A percentile compares a stretch with the other conserved stretches of the same genome.
Evolutionary conservation across 2,329 filamentous ascomycete species (phyloP).

Genomic region (Botrytis aclada): DNA sequence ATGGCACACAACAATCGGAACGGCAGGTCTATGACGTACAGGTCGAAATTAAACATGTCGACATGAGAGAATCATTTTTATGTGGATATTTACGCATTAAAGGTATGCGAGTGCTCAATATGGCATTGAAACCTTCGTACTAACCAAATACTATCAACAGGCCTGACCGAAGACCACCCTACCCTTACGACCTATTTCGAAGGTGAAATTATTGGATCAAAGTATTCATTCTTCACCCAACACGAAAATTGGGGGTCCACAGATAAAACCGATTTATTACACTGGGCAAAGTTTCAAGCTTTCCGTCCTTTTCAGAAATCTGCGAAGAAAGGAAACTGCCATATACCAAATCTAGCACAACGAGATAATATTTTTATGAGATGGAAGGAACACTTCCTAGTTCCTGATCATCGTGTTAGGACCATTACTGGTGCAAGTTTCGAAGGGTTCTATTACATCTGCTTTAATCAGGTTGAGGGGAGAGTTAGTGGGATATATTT

Average conservation of each 20-base stretch:
- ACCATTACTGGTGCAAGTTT: constrained; percentile 95
- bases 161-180: constrained; percentile 90
- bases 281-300: constrained; percentile 87
- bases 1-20: constrained; percentile 89
- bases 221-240: constrained; percentile 89
- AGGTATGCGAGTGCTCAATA: constrained; percentile 53
- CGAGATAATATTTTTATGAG: constrained; percentile 95
- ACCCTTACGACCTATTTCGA: constrained; percentile 99
- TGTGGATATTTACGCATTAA: constrained; percentile 95
- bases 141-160: constrained; percentile 50
- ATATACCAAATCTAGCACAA: constrained; percentile 69
- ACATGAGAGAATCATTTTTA: constrained; percentile 88
- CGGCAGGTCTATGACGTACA: constrained; percentile 92
- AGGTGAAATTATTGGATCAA: constrained; percentile 93
- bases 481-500: constrained; percentile 94
- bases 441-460: constrained; percentile 98
- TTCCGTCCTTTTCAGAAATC: constrained; percentile 72
- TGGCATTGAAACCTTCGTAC: neutral
- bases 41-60: constrained; percentile 94
- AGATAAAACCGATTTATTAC: constrained; percentile 85
- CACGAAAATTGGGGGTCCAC: constrained; percentile 89
- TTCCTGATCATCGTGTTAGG: constrained; percentile 87
- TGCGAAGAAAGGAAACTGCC: constrained; percentile 55
- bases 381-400: constrained; percentile 98
- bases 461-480: constrained; percentile 89